These are phyloP conservation scores for Cystobasidiopsis lactophilus DNA, from an alignment of 768 basidiomycete species.

Conservation along the genomic window DNA sequence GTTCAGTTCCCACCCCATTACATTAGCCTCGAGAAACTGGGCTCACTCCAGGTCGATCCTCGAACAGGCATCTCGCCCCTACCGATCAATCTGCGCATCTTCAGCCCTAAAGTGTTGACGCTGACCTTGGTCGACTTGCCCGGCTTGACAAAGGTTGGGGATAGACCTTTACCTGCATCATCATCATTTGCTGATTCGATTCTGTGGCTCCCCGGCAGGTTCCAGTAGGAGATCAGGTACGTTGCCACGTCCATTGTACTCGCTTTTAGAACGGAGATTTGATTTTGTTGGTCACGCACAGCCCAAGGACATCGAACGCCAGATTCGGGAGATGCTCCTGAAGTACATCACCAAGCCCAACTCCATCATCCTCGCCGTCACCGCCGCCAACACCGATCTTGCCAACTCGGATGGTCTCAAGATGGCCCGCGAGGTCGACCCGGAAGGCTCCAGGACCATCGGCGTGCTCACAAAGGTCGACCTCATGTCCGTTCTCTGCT, in stretches of 20 bases:
- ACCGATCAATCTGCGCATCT: slow-evolving; percentile 93
- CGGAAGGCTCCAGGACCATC: slow-evolving; percentile 86
- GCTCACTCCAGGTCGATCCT: not conserved
- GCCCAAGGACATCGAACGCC: slow-evolving; percentile 88
- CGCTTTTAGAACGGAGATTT: not conserved
- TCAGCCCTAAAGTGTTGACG: slow-evolving; percentile 89
- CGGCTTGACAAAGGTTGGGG: slow-evolving; percentile 39
- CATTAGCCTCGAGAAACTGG: not conserved
- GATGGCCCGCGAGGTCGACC: slow-evolving; percentile 88
- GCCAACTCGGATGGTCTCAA: slow-evolving; percentile 96
- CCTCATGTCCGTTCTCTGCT: slow-evolving; percentile 48
- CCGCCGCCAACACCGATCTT: slow-evolving; percentile 85
- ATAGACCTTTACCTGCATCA: not conserved
- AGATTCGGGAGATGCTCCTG: slow-evolving; percentile 86
- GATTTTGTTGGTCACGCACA: slow-evolving; percentile 36
- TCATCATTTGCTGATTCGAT: not conserved
- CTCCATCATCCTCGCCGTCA: slow-evolving; percentile 90
- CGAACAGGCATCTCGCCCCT: slow-evolving; percentile 66
- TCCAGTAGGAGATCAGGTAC: slow-evolving; percentile 10
- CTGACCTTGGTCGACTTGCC: slow-evolving; percentile 94
- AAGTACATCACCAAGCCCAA: slow-evolving; percentile 89
- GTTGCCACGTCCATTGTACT: slow-evolving; percentile 61
- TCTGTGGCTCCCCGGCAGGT: not conserved
- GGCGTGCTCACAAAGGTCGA: slow-evolving; percentile 98
- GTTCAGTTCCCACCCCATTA: slow-evolving; percentile 9